Percentiles rank a stretch among this genome's conserved stretches.
Evolutionary conservation across 768 basidiomycete species (phyloP).

Genomic region (Infundibulicybe gibba): DNA sequence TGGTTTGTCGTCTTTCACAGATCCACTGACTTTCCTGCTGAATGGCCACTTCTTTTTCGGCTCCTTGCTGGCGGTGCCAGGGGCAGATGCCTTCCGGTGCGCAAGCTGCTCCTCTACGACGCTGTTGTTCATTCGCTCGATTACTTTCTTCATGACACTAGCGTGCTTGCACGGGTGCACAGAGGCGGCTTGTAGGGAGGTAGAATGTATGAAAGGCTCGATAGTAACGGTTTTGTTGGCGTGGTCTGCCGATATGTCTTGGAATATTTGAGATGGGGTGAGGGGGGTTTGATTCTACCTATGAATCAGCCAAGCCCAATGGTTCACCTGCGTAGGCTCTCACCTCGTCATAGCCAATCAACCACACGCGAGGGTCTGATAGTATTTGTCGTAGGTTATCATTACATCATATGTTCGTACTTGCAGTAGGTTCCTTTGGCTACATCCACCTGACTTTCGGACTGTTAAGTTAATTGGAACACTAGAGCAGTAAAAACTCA

Average conservation of each 20-base stretch:
- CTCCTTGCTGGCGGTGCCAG: conserved; percentile 38
- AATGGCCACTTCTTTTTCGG: conserved; percentile 85
- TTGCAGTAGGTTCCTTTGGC: conserved; percentile 81
- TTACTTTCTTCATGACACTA: conserved; percentile 99
- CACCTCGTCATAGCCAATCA: conserved; percentile 97
- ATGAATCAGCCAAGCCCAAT: conserved; percentile 4
- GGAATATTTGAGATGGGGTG: conserved; percentile 88
- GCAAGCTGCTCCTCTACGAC: conserved; percentile 82
- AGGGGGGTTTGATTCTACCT: conserved; percentile 82
- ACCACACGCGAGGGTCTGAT: conserved; percentile 97
- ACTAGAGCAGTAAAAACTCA: not conserved
- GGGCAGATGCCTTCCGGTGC: conserved; percentile 43
- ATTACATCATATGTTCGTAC: conserved; percentile 99
- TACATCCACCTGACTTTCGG: conserved; percentile 52
- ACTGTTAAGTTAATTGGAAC: not conserved
- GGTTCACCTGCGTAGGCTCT: not conserved
- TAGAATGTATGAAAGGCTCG: conserved; percentile 94
- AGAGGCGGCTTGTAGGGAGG: conserved; percentile 80
- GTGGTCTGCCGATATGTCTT: conserved; percentile 96
- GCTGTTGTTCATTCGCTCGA: conserved; percentile 94
- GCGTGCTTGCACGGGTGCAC: conserved; percentile 99
- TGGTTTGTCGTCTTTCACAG: conserved; percentile 48
- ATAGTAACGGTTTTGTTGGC: conserved; percentile 99
- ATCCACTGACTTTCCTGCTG: conserved; percentile 65
- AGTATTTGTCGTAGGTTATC: conserved; percentile 99